Percentiles rank a stretch among this genome's conserved stretches.
Evolutionary conservation across 1,284 basidiomycete species (phyloP).

Genomic region (Erythrobasidium hasegawianum): DNA sequence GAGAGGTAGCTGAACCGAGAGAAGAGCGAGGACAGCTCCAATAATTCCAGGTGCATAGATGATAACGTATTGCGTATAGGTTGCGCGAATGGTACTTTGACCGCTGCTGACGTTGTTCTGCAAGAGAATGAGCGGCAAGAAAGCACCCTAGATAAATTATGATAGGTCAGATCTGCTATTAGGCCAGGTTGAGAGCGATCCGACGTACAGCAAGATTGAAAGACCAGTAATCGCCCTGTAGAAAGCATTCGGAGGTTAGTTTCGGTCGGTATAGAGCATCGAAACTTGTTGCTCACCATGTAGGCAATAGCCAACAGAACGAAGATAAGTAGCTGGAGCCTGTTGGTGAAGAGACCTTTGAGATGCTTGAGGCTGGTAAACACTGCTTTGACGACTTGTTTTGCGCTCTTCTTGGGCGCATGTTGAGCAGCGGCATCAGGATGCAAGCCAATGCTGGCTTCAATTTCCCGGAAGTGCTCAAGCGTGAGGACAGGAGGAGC

Average conservation of each 20-base stretch:
- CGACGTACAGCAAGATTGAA: constrained; percentile 51
- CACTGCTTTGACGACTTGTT: too few species aligned
- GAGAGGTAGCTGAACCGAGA: constrained; percentile 46
- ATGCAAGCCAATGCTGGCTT: neutral
- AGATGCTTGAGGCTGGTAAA: constrained; percentile 27
- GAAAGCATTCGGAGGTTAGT: constrained; percentile 38
- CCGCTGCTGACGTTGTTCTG: constrained; percentile 46
- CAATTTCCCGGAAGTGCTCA: constrained; percentile 52
- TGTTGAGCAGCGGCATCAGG: too few species aligned
- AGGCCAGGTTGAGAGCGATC: constrained; percentile 50
- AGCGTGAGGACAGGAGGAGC: constrained; percentile 53
- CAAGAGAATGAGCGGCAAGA: constrained; percentile 47
- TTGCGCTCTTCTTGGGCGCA: too few species aligned
- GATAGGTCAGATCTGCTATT: constrained; percentile 47
- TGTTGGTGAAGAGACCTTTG: constrained; percentile 31
- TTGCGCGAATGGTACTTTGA: constrained; percentile 42
- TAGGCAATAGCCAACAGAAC: neutral
- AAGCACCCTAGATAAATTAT: constrained; percentile 47
- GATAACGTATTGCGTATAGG: constrained; percentile 42
- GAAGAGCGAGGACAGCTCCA: constrained; percentile 40
- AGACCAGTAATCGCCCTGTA: constrained; percentile 45
- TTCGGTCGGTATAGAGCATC: too few species aligned
- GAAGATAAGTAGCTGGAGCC: constrained; percentile 15
- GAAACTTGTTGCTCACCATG: too few species aligned
- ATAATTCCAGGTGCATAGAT: constrained; percentile 46